phyloP scores from a whole-genome alignment of 2,329 filamentous ascomycete genomes.

The Paecilomyces formosus region DNA sequence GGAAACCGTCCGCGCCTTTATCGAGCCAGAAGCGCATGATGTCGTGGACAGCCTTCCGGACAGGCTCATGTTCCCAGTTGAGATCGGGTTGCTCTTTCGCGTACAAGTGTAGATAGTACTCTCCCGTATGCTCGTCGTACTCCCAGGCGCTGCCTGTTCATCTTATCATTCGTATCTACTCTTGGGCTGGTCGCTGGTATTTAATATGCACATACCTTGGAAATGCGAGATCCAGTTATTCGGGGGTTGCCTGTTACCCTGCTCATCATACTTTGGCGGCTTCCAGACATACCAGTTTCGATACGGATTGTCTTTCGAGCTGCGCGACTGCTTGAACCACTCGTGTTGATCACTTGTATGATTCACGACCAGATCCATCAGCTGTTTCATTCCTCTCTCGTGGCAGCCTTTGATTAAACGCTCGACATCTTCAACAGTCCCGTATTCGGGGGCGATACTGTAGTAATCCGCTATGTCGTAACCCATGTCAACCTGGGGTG shows the following conservation, averaged over 20 bases:
- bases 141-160: conserved; percentile 37
- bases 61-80: conserved; percentile 71
- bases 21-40: conserved; percentile 75
- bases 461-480: conserved; percentile 57
- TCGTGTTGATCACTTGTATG: conserved; percentile 65
- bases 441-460: conserved; percentile 57
- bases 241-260: conserved; percentile 59
- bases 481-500: conserved; percentile 48
- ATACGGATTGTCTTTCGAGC: conserved; percentile 55
- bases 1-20: conserved; percentile 64
- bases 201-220: conserved; percentile 18
- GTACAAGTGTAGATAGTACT: conserved; percentile 74
- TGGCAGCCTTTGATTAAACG: conserved; percentile 54
- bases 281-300: conserved; percentile 61
- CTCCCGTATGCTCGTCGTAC: conserved; percentile 63
- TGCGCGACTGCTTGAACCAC: conserved; percentile 63
- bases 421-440: conserved; percentile 60
- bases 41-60: conserved; percentile 62
- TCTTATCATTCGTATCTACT: conserved; percentile 23
- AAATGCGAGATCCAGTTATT: conserved; percentile 62
- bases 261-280: conserved; percentile 44
- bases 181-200: background rate
- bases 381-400: conserved; percentile 58
- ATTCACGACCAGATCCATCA: conserved; percentile 71
- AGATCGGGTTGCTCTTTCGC: conserved; percentile 70